Base-by-base conservation (phyloP, 75 land plant genomes). In the Sequoiadendron giganteum region DNA sequence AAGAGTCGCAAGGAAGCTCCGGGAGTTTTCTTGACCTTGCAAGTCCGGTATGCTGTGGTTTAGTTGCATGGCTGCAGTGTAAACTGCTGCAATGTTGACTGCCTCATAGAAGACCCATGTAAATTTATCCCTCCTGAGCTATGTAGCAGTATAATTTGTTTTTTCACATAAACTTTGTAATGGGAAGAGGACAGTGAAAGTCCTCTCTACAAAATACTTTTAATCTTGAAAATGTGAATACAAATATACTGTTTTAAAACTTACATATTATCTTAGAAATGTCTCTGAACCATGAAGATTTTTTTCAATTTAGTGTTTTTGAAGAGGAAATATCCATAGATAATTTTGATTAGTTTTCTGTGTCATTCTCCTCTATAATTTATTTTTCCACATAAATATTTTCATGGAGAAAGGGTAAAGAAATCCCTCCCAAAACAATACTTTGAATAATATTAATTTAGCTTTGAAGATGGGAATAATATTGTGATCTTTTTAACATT, bases 11-110 rank as follows among this genome's bases (percentile, higher is more conserved):
- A 73, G 77, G 38, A 73, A 73, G 34, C 38, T 30, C 38, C 4
- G 77, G 77, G 77, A 34, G 77, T 73, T 73, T 73, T 73, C 77
- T 73, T 73, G 77, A 73, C 77, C 77, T 73, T 73, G 77, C 77
- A 73, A 73, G 77, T 73, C 77, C 77, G 38, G 34, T 73, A 25
- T 10, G 38, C 38, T 73, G 32, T 73, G 38, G 15, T 32, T 73
- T 32, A 13, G 38, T 73, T 3, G 77, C 13, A 34, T 13, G 0
- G 16, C 14, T 73, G 15, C 38, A 32, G 38, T 34, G 34, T 10
- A 10, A 0, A 15, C 77, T 73, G 38, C 34, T 32, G 1, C 38
- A 10, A 1, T 34, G 9, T 65, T 25, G 28, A 25, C 7, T 65
- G 1, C n/a, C 28, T 65, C 7, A 25, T 21, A 25, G 70, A 25